phyloP scores from a whole-genome alignment of 495 filamentous ascomycete genomes.

The Penicillium longicatenatum region DNA sequence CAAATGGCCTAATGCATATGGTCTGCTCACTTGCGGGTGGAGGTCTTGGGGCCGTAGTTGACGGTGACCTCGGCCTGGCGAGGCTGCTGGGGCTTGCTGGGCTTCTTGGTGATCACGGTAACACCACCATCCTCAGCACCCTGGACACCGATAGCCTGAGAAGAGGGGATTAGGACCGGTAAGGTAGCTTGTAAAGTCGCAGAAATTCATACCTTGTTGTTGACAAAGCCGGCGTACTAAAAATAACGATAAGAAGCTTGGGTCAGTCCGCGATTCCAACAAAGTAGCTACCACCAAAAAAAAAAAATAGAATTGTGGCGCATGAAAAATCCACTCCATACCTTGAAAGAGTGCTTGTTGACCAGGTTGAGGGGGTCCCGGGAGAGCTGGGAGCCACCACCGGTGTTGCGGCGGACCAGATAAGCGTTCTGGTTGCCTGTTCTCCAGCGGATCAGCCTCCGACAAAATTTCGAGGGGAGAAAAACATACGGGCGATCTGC shows the following conservation, averaged over 20 bases:
- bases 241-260: constrained; percentile 1
- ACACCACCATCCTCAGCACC: constrained; percentile 68
- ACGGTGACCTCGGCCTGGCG: constrained; percentile 61
- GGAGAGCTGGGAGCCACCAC: constrained; percentile 83
- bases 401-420: constrained; percentile 82
- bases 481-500: constrained; percentile 80
- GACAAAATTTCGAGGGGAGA: background rate
- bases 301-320: too few relatives aligned
- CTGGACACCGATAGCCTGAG: constrained; percentile 80
- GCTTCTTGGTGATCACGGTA: constrained; percentile 81
- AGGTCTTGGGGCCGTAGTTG: constrained; percentile 67
- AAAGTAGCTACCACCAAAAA: background rate
- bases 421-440: constrained; percentile 78
- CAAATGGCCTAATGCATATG: background rate
- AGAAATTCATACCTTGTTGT: constrained; percentile 76
- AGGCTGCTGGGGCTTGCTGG: constrained; percentile 64
- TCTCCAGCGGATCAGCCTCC: constrained; percentile 12
- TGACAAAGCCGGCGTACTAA: constrained; percentile 85
- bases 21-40: constrained; percentile 71
- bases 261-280: constrained; percentile 4
- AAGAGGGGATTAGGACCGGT: constrained; percentile 1
- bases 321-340: constrained; percentile 33
- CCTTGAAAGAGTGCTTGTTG: constrained; percentile 92
- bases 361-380: constrained; percentile 87
- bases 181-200: background rate